Base-by-base conservation (phyloP, 306 rosid species). In the Canavalia gladiata region DNA sequence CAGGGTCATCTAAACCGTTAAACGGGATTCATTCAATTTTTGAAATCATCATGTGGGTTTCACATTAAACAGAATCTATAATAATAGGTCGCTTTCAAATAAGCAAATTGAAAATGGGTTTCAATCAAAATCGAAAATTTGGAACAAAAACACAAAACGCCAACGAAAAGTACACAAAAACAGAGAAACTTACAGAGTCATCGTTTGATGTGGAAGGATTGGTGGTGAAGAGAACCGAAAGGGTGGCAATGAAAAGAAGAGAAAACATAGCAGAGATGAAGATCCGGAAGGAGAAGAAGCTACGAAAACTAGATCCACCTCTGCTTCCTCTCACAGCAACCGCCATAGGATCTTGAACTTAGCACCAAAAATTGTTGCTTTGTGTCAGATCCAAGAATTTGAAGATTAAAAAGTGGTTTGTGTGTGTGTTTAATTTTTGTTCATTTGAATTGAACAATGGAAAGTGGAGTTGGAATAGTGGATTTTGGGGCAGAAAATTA, bases 211-310 rank as follows among this genome's bases (percentile, higher is more conserved):
- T 81, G 34, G 97, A 86, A 1, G 97, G 98, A 72, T 90, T 90
- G 28, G 91, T 87, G 45, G 91, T 85, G 82, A 93, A 82, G 55
- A 96, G 82, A 8, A 93, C 92, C 13, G 97, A 90, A 10, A 96
- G 91, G 13, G 99, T 96, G 28, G 98, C 98, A 52, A 96, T 30
- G 90, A 96, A 96, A 71, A 96, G 97, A 54, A 96, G 92, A 47
- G 94, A 89, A 62, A 96, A 90, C 87, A 92, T 86, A 3, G 98
- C 98, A 43, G 99, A 96, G 72, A 96, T 90, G 87, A 96, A 96
- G 94, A 96, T 90, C 95, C 98, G 90, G 86, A 89, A 94, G 0
- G 99, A 93, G 91, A 93, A 96, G 87, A 91, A 86, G 90, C 92
- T 90, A 56, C 94, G 93, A 55, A 91, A 77, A 84, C 73, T 78